Evolutionary conservation across 2,329 filamentous ascomycete genomes (phyloP).

Genomic region (Dendryphion nanum): DNA sequence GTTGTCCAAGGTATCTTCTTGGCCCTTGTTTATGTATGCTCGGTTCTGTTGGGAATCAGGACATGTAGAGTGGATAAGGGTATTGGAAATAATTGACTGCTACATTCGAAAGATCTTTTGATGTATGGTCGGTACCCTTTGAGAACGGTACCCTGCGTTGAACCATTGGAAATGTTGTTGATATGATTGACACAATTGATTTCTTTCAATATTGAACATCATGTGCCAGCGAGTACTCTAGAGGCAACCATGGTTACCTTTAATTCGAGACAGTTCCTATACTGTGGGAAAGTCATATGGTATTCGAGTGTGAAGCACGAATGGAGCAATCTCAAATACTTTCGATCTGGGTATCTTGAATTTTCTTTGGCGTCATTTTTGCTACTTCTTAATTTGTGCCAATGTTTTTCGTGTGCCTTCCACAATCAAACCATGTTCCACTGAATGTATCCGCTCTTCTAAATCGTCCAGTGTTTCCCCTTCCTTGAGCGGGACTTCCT

Average conservation of each 20-base stretch:
- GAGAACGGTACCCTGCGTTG: too few species aligned
- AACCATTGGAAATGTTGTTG: too few species aligned
- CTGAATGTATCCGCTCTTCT: conserved; percentile 69
- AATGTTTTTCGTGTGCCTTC: conserved; percentile 62
- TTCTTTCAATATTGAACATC: neutral
- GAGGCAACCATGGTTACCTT: neutral
- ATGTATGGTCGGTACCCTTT: too few species aligned
- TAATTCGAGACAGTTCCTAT: neutral
- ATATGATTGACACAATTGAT: too few species aligned
- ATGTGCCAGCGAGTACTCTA: neutral
- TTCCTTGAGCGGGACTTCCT: conserved; percentile 64
- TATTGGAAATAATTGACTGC: too few species aligned
- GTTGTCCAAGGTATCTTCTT: neutral
- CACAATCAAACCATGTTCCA: conserved; percentile 78
- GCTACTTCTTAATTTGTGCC: conserved; percentile 30
- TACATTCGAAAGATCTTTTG: too few species aligned
- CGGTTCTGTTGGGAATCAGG: too few species aligned
- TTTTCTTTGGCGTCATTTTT: neutral
- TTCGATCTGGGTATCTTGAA: neutral
- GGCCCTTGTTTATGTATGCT: too few species aligned
- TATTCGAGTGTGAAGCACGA: neutral
- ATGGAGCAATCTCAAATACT: neutral
- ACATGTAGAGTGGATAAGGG: too few species aligned
- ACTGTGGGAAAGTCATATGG: neutral
- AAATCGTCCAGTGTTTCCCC: conserved; percentile 60